These are phyloP conservation scores for Sporisorium iseilematis-ciliati DNA, from an alignment of 1,284 basidiomycete genomes.

Conservation along the genomic window DNA sequence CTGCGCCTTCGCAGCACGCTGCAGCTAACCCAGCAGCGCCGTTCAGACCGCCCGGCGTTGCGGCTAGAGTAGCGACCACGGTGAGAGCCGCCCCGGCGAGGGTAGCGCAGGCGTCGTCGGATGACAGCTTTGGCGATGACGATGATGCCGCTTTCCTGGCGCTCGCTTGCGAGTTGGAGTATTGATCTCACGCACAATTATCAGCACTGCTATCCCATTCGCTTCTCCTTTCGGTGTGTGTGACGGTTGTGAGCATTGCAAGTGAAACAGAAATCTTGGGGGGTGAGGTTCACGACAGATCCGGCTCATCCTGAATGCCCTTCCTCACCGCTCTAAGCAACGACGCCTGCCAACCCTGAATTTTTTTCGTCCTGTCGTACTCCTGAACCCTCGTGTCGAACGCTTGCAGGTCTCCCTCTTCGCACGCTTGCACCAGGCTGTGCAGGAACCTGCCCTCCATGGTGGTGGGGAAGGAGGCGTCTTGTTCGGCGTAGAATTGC, in stretches of 20 bases:
- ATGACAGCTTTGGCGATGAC: conserved; percentile 50
- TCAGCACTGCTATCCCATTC: too few species aligned
- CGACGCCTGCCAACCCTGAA: conserved; percentile 66
- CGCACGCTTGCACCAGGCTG: conserved; percentile 61
- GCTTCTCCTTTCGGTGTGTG: too few species aligned
- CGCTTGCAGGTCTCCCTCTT: conserved; percentile 62
- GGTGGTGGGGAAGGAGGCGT: conserved; percentile 66
- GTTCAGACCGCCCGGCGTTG: conserved; percentile 38
- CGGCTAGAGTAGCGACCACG: background rate
- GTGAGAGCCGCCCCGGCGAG: conserved; percentile 5
- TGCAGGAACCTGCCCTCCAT: conserved; percentile 68
- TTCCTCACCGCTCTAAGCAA: conserved; percentile 63
- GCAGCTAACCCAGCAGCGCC: conserved; percentile 31
- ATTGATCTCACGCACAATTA: too few species aligned
- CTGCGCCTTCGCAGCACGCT: background rate
- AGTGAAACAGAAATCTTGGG: too few species aligned
- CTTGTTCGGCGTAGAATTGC: conserved; percentile 68
- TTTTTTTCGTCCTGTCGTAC: conserved; percentile 66
- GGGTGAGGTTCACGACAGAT: too few species aligned
- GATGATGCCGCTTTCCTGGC: conserved; percentile 46
- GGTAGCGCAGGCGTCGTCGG: conserved; percentile 22
- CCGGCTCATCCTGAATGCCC: conserved; percentile 65
- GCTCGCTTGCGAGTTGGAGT: conserved; percentile 44
- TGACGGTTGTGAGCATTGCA: background rate
- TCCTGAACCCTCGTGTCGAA: conserved; percentile 65